A percentile compares a stretch with the other conserved stretches of the same genome.
Evolutionary conservation across 129 eudicot genomes (phyloP).

Genomic region (Mikania micrantha): DNA sequence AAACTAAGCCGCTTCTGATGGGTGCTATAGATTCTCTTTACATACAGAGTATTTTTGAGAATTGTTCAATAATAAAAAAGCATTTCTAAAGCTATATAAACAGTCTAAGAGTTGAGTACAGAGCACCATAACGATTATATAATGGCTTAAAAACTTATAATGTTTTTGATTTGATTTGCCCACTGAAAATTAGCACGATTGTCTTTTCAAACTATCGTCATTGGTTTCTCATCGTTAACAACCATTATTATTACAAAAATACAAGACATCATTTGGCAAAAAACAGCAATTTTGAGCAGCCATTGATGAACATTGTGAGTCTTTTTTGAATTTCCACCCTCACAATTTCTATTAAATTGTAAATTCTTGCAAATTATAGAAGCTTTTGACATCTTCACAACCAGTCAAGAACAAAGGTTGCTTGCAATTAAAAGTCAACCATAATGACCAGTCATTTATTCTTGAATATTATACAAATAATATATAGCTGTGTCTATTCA

Average conservation of each 20-base stretch:
- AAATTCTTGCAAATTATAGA: background rate
- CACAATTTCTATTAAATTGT: background rate
- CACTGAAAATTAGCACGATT: background rate
- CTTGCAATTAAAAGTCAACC: conserved; percentile 5
- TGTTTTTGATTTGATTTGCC: background rate
- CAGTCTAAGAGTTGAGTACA: background rate
- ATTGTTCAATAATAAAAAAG: background rate
- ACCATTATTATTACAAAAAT: background rate
- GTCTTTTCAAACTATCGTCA: background rate
- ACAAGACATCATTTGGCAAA: conserved; percentile 4
- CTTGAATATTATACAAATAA: background rate
- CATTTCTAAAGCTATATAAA: background rate
- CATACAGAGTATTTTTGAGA: no score
- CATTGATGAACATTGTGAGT: background rate
- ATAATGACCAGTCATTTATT: conserved; percentile 1
- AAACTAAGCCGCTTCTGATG: background rate
- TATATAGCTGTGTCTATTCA: background rate
- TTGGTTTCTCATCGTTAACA: background rate
- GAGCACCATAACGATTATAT: background rate
- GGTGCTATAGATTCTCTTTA: conserved; percentile 4
- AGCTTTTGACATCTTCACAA: background rate
- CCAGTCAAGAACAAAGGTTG: background rate
- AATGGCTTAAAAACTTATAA: background rate
- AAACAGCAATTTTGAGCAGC: background rate
- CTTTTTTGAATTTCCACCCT: conserved; percentile 1